phyloP scores from a whole-genome alignment of 305 asterid species.

The Caryopteris hybrid region DNA sequence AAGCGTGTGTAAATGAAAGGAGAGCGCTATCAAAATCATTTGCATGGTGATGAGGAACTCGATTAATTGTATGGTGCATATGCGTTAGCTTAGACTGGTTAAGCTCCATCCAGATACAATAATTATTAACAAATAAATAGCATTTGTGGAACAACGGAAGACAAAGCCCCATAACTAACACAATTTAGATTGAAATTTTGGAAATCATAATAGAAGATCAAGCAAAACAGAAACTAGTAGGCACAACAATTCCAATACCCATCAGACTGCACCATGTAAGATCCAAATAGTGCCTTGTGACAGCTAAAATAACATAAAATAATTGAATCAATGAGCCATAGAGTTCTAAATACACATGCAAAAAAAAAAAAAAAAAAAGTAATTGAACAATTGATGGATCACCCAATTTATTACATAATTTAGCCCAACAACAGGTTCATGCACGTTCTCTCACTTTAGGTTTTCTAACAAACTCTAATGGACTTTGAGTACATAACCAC shows the following conservation, averaged over 20 bases:
- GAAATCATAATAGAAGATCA: not conserved
- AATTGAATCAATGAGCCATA: not conserved
- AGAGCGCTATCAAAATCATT: not conserved
- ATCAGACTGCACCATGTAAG: not conserved
- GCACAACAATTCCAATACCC: not conserved
- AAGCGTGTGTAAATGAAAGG: not conserved
- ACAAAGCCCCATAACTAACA: constrained; percentile 3
- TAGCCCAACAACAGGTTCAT: not conserved
- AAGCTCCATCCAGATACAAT: not conserved
- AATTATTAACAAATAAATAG: not conserved
- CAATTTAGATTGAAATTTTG: not conserved
- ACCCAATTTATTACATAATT: not conserved
- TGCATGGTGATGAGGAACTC: not conserved
- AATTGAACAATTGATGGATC: not conserved
- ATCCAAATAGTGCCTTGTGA: not conserved
- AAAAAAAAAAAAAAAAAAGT: not conserved
- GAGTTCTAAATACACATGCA: not conserved
- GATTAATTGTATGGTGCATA: not conserved
- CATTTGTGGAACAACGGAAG: not conserved
- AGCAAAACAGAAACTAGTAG: not conserved
- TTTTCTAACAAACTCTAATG: constrained; percentile 1
- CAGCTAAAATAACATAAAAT: not conserved
- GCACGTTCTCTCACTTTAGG: constrained; percentile 1
- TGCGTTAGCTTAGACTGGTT: not conserved
- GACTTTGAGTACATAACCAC: not conserved